Base-by-base conservation (phyloP, 2,329 filamentous ascomycete genomes). In the Epicoccum nigrum region DNA sequence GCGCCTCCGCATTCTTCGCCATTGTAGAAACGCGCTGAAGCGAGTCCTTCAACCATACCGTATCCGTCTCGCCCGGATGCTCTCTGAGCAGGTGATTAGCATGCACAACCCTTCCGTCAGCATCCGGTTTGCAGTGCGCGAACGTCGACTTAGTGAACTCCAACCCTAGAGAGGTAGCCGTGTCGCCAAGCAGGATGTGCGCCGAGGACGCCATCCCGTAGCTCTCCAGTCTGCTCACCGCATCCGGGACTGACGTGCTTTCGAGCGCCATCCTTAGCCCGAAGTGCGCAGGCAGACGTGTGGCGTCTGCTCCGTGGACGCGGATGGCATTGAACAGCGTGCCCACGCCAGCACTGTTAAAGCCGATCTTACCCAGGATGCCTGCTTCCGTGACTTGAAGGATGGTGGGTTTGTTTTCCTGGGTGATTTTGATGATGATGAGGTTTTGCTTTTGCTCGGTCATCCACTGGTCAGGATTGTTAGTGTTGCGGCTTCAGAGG, bases 291-390 rank as follows among this genome's bases (percentile, higher is more conserved):
- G 86, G 85, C 2, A 87, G 59, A 7, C 77, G 78, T 1, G 69
- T 67, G 2, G 69, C 59, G 59, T 84, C 76, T 39, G 86, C 78
- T 1, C 83, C 83, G 2, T 77, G 75, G 3, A 82, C 82, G 31
- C 78, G 77, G 53, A 88, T 84, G 0, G 85, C 86, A 54, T 88
- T 88, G 7, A 87, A 73, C 34, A 80, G 81, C 0, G 81, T 79
- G 0, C 83, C 85, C 0, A 88, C 82, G 0, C 84, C 83, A 0
- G 67, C 62, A 13, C 72, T 74, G 61, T 88, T 88, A 58, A 87
- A 75, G 0, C 86, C 86, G 17, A 88, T 86, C 67, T 88, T 88
- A 12, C 84, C 85, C 27, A 88, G 79, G 17, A 86, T 78, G 12
- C 84, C 83, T 0, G 79, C 82, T 62, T 86, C 84, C 0, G 83